Percentiles rank a stretch among this genome's conserved stretches.
These are phyloP conservation scores for Vanderwaltozyma polyspora DNA, from an alignment of 805 yeast genomes.

Conservation along the genomic window DNA sequence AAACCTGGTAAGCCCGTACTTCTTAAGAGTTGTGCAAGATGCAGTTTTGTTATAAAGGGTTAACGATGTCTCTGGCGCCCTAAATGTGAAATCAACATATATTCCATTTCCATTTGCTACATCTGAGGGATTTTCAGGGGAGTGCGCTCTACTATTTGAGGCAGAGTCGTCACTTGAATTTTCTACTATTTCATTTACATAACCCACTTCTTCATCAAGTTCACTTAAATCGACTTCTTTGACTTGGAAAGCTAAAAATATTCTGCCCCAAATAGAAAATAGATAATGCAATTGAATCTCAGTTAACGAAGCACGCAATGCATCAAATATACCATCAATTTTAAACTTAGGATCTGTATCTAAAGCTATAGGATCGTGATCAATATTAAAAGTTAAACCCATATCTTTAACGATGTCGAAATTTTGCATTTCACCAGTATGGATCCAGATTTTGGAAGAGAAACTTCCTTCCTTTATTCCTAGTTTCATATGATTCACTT, in stretches of 20 bases:
- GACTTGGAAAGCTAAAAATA: constrained; percentile 43
- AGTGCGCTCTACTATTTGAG: constrained; percentile 3
- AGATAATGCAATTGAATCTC: constrained; percentile 60
- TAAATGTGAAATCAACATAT: constrained; percentile 36
- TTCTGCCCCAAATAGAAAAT: constrained; percentile 40
- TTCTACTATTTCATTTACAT: constrained; percentile 39
- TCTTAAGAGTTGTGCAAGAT: constrained; percentile 25
- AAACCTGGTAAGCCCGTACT: constrained; percentile 41
- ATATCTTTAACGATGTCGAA: constrained; percentile 57
- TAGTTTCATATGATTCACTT: constrained; percentile 47
- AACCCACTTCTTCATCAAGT: constrained; percentile 51
- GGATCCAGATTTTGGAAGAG: constrained; percentile 48
- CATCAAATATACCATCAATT: constrained; percentile 48
- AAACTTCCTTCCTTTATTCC: constrained; percentile 66
- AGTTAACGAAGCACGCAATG: constrained; percentile 45
- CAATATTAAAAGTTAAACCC: constrained; percentile 50
- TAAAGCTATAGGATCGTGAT: constrained; percentile 35
- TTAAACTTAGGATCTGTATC: constrained; percentile 36
- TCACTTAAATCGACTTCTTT: constrained; percentile 38
- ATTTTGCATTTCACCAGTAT: constrained; percentile 34
- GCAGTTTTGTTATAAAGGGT: constrained; percentile 46
- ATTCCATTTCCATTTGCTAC: constrained; percentile 1
- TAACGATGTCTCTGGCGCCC: constrained; percentile 52
- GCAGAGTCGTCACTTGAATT: constrained; percentile 15
- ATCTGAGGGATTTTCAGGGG: neutral